Base-by-base conservation (phyloP, 306 rosid species). In the Phaseolus lunatus region DNA sequence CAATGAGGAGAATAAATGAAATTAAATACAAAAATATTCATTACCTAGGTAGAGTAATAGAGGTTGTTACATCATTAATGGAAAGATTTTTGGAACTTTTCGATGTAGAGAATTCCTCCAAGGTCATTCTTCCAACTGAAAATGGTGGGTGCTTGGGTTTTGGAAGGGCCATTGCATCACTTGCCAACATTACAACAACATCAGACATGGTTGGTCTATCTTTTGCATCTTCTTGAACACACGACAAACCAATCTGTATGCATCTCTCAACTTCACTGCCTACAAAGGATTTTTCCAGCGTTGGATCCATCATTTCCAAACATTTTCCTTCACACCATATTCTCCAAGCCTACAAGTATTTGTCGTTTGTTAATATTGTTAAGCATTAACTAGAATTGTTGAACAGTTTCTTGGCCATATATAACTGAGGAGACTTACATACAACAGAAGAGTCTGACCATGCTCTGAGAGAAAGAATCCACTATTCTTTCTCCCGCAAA, bases 231-330 rank as follows among this genome's bases (percentile, higher is more conserved):
- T 86, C 81, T 43, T 89, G 89, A 13, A 85, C 86, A 53, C 90
- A 86, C 71, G 86, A 65, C 57, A 89, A 70, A 44, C 86, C 87
- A 43, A 89, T 83, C 2, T 85, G 84, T 54, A 87, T 79, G 72
- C 89, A 83, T 35, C 58, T 83, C 31, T 43, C 7, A 18, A 81
- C 82, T 65, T 87, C 86, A 13, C 9, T 65, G 0, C 5, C 39
- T 6, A 7, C 39, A 70, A 23, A 59, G 0, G 77, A 4, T 2
- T 81, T 65, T 69, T 9, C 63, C 67, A 87, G 66, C 24, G 22
- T 5, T 12, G 88, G 86, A 54, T 87, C 90, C 29, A 89, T 59
- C 57, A 87, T 53, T 68, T 83, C 83, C 73, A 70, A 18, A 50
- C 70, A 54, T 63, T 65, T 83, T 41, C 85, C 88, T 44, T 73